Conservation (phyloP, 2,329 filamentous ascomycete species). For the Mycogone perniciosa region DNA sequence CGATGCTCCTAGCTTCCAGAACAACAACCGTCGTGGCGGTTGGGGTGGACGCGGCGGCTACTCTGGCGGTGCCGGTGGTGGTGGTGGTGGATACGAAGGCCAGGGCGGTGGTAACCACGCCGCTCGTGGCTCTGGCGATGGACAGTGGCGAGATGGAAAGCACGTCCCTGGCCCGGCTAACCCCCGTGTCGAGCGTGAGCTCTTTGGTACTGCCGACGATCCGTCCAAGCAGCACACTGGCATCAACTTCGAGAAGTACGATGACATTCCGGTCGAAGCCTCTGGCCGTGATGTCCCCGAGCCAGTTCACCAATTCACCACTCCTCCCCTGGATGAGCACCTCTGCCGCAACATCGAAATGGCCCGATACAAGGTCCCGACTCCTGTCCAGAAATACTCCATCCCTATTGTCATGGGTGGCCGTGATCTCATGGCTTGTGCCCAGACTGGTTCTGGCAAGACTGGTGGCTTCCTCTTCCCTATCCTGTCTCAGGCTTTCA, state of each 20-base stretch:
- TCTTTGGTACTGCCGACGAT: constrained; percentile 87
- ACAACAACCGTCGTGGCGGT: constrained; percentile 29
- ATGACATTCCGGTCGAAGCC: constrained; percentile 97
- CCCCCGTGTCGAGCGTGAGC: constrained; percentile 84
- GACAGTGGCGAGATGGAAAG: constrained; percentile 95
- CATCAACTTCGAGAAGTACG: constrained; percentile 99
- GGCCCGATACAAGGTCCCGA: constrained; percentile 90
- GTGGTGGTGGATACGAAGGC: constrained; percentile 31
- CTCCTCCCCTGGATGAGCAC: constrained; percentile 92
- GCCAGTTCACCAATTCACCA: constrained; percentile 82
- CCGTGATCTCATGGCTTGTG: constrained; percentile 98
- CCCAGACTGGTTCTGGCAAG: constrained; percentile 99
- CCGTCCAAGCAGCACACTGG: constrained; percentile 93
- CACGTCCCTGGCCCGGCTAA: constrained; percentile 87
- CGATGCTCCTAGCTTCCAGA: constrained; percentile 15
- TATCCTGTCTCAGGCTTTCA: constrained; percentile 95
- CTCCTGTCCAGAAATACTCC: constrained; percentile 98
- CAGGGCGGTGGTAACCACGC: constrained; percentile 44
- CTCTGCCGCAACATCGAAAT: constrained; percentile 88
- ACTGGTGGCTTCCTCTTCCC: constrained; percentile 99
- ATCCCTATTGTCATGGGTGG: constrained; percentile 98
- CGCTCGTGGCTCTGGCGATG: constrained; percentile 82
- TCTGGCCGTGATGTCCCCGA: constrained; percentile 92
- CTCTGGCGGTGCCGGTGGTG: constrained; percentile 21
- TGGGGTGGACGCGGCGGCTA: constrained; percentile 32